These are phyloP conservation scores for Taiozyma sp. DNA, from an alignment of 1,139 yeast genomes.

Conservation along the genomic window DNA sequence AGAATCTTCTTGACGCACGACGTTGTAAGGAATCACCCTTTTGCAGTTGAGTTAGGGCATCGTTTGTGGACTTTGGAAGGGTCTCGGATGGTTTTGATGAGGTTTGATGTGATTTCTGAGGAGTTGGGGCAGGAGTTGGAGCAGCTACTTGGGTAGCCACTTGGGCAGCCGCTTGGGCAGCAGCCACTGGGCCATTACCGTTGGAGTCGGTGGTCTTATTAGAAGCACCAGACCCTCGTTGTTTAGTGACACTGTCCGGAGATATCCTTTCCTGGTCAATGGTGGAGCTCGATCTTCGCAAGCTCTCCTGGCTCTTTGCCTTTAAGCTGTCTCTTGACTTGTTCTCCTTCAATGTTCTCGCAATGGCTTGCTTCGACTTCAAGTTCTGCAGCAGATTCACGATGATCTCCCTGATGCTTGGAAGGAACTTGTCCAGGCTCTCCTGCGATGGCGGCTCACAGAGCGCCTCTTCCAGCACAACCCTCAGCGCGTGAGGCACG, in stretches of 20 bases:
- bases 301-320: constrained; percentile 7
- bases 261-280: not conserved
- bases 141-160: not conserved
- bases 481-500: constrained; percentile 68
- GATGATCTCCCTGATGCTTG: constrained; percentile 82
- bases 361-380: constrained; percentile 69
- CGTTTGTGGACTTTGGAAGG: constrained; percentile 25
- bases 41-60: constrained; percentile 73
- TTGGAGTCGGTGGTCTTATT: constrained; percentile 3
- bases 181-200: not conserved
- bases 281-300: not conserved
- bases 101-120: not conserved
- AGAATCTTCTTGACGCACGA: constrained; percentile 86
- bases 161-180: too few species aligned
- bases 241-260: constrained; percentile 1
- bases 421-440: constrained; percentile 74
- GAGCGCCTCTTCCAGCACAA: constrained; percentile 80
- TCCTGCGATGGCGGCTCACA: constrained; percentile 85
- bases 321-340: constrained; percentile 24
- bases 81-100: not conserved
- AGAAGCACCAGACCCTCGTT: constrained; percentile 16
- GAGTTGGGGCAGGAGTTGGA: not conserved
- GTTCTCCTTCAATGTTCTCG: constrained; percentile 32
- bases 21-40: constrained; percentile 80
- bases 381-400: constrained; percentile 76